A percentile compares a stretch with the other conserved stretches of the same genome.
Conservation (phyloP, 768 basidiomycete species). For the Boletus sp. region DNA sequence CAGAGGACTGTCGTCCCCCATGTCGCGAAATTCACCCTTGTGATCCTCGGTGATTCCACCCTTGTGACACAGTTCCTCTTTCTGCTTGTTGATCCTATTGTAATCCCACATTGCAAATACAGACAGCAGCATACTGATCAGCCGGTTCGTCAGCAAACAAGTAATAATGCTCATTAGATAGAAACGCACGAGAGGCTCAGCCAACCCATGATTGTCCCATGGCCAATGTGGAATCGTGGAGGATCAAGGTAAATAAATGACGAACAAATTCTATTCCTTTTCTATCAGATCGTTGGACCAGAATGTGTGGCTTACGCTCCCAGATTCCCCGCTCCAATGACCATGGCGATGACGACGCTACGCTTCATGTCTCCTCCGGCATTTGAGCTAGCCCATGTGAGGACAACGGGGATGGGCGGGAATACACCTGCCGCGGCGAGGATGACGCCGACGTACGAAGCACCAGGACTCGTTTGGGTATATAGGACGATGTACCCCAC, state of each 20-base stretch:
- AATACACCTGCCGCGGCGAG: conserved; percentile 53
- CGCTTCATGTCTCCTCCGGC: conserved; percentile 55
- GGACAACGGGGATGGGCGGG: conserved; percentile 44
- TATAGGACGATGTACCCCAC: conserved; percentile 53
- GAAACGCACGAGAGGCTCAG: conserved; percentile 25
- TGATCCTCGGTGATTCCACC: conserved; percentile 42
- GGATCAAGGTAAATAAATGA: conserved; percentile 42
- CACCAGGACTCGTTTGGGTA: conserved; percentile 21
- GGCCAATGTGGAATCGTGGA: conserved; percentile 38
- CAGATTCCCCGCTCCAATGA: conserved; percentile 54
- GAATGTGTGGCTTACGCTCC: conserved; percentile 42
- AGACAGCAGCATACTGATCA: conserved; percentile 40
- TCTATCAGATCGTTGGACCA: conserved; percentile 2
- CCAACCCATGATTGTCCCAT: conserved; percentile 38
- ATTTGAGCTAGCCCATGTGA: conserved; percentile 57
- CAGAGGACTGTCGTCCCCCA: conserved; percentile 56
- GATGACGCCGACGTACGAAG: conserved; percentile 46
- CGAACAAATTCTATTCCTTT: conserved; percentile 34
- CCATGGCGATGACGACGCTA: conserved; percentile 50
- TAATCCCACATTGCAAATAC: conserved; percentile 49
- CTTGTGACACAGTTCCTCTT: conserved; percentile 42
- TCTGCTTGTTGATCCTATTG: conserved; percentile 47
- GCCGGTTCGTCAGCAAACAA: conserved; percentile 28
- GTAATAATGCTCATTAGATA: conserved; percentile 11
- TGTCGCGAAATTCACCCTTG: conserved; percentile 41